Percentiles rank a stretch among this genome's conserved stretches.
Conservation (phyloP, 352 stramenopile genomes). For the Labyrinthula sp. region DNA sequence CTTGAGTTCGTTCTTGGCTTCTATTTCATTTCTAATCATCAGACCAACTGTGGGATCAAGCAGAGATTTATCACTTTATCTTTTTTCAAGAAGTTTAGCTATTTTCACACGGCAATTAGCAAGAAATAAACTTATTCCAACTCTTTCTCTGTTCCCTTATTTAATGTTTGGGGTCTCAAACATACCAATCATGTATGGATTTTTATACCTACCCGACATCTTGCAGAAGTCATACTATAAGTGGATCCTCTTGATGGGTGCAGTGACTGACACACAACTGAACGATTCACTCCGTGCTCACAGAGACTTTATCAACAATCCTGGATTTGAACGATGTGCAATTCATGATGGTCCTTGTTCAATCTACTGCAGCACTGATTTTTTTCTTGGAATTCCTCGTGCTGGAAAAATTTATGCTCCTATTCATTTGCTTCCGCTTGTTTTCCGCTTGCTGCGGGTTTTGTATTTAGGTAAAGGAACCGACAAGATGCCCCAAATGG, state of each 20-base stretch:
- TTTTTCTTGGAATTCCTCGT: slow-evolving; percentile 3
- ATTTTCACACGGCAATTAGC: slow-evolving; percentile 8
- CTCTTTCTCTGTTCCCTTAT: slow-evolving; percentile 8
- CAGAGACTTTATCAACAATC: not conserved
- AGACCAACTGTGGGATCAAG: too few relatives aligned
- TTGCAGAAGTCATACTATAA: slow-evolving; percentile 26
- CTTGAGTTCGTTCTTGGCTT: too few relatives aligned
- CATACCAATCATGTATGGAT: slow-evolving; percentile 29
- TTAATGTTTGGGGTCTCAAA: slow-evolving; percentile 23
- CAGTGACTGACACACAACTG: slow-evolving; percentile 18
- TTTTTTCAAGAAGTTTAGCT: slow-evolving; percentile 16
- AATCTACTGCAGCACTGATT: slow-evolving; percentile 13
- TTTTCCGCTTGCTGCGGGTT: slow-evolving; percentile 10
- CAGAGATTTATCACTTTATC: too few relatives aligned
- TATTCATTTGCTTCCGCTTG: slow-evolving; percentile 14
- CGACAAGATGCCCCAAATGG: slow-evolving; percentile 3
- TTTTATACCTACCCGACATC: slow-evolving; percentile 19
- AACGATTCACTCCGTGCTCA: slow-evolving; percentile 7
- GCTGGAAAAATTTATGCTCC: slow-evolving; percentile 20
- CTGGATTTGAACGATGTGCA: slow-evolving; percentile 18
- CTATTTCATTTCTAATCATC: too few relatives aligned
- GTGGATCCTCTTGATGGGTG: slow-evolving; percentile 27
- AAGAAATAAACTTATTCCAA: slow-evolving; percentile 8
- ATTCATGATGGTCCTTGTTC: slow-evolving; percentile 18
- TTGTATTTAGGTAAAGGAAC: too few relatives aligned